Percentiles rank a stretch among this genome's conserved stretches.
Evolutionary conservation across 345 rosid species (phyloP).

Genomic region (Salix arbutifolia): DNA sequence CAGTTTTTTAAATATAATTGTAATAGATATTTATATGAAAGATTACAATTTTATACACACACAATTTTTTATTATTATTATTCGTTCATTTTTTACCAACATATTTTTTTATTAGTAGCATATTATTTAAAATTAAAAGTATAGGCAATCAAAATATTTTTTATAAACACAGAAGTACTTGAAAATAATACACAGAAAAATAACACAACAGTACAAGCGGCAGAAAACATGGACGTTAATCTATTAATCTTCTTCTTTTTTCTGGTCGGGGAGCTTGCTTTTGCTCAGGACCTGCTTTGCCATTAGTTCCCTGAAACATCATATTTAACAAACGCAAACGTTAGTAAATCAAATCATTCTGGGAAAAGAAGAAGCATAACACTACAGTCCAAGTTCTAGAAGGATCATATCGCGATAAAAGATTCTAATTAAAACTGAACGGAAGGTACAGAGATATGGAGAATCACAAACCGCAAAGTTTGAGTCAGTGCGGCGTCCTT

Average conservation of each 20-base stretch:
- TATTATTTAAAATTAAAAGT: too few relatives aligned
- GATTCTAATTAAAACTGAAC: neutral
- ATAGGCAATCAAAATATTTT: too few relatives aligned
- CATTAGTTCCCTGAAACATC: neutral
- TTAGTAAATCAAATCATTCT: neutral
- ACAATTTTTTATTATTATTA: too few relatives aligned
- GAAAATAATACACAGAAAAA: too few relatives aligned
- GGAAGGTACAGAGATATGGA: neutral
- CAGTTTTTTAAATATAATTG: too few relatives aligned
- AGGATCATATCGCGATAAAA: neutral
- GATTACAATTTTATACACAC: too few relatives aligned
- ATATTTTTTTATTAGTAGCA: too few relatives aligned
- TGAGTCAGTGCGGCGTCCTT: neutral
- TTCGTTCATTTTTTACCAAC: too few relatives aligned
- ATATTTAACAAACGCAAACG: neutral
- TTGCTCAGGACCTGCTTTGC: neutral
- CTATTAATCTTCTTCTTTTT: neutral
- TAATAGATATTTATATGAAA: too few relatives aligned
- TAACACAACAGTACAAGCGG: too few relatives aligned
- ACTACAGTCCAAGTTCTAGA: neutral
- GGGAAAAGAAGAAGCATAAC: neutral
- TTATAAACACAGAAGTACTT: too few relatives aligned
- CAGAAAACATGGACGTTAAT: too few relatives aligned
- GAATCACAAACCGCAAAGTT: neutral
- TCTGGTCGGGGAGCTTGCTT: neutral